These are phyloP conservation scores for Wallacemonas sp. DNA, from an alignment of 208 protist genomes.

Conservation along the genomic window DNA sequence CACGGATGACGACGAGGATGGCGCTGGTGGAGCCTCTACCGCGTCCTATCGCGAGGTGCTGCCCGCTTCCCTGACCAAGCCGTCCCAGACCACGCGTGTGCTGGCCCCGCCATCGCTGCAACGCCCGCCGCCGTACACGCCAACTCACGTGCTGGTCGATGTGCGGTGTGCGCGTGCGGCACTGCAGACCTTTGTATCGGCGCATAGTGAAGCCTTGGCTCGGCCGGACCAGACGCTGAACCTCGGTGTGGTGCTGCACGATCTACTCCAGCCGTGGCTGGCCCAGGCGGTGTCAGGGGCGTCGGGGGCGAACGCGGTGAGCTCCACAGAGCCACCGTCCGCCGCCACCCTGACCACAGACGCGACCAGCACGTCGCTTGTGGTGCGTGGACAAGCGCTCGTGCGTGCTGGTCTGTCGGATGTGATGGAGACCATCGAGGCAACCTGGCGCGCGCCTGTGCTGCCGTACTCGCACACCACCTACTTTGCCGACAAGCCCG, in stretches of 20 bases:
- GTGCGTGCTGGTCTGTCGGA: constrained; percentile 5
- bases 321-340: too few relatives aligned
- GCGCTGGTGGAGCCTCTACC: neutral
- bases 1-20: neutral
- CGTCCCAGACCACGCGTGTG: too few relatives aligned
- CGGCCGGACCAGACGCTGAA: constrained; percentile 19
- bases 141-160: constrained; percentile 56
- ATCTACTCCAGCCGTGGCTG: constrained; percentile 12
- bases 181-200: constrained; percentile 33
- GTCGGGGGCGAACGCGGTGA: neutral
- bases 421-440: constrained; percentile 7
- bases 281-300: neutral
- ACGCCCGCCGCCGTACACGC: constrained; percentile 43
- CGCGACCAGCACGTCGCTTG: neutral
- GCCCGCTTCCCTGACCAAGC: too few relatives aligned
- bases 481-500: constrained; percentile 37
- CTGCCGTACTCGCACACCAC: constrained; percentile 52
- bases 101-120: constrained; percentile 24
- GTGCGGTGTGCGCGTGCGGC: constrained; percentile 28
- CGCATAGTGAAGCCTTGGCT: constrained; percentile 17
- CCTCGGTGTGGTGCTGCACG: constrained; percentile 35
- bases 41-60: neutral
- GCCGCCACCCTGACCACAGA: neutral
- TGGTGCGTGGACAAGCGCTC: neutral
- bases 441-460: neutral